Conservation (phyloP, 176 grass and related monocot species). For the Zoysia japonica region DNA sequence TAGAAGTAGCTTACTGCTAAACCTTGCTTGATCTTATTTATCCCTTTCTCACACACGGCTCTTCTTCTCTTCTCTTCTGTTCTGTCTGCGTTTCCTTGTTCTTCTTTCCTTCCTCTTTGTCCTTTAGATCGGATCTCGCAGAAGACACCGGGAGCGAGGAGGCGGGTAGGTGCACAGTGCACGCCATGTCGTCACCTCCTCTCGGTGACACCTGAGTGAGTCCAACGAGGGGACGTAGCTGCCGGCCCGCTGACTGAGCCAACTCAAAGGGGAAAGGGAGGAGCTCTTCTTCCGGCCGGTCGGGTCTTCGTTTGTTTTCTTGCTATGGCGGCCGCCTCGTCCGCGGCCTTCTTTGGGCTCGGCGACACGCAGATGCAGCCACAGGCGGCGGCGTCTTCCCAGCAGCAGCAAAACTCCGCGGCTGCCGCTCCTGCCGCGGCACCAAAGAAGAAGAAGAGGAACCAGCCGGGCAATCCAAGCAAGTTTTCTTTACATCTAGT, state of each 20-base stretch:
- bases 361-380: slow-evolving; percentile 57
- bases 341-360: slow-evolving; percentile 73
- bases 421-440: slow-evolving; percentile 35
- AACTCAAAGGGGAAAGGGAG: neutral
- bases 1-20: neutral
- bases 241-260: neutral
- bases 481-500: slow-evolving; percentile 37
- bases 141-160: slow-evolving; percentile 31
- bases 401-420: slow-evolving; percentile 18
- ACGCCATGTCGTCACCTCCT: slow-evolving; percentile 36
- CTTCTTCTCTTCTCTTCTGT: neutral
- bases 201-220: slow-evolving; percentile 48
- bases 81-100: neutral
- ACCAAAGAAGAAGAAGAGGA: slow-evolving; percentile 84
- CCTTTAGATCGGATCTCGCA: slow-evolving; percentile 37
- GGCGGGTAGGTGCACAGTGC: slow-evolving; percentile 18
- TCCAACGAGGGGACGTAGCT: slow-evolving; percentile 2
- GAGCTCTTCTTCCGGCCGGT: neutral
- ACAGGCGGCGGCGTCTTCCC: neutral
- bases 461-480: slow-evolving; percentile 92
- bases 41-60: slow-evolving; percentile 34
- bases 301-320: slow-evolving; percentile 32
- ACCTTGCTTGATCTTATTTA: slow-evolving; percentile 31
- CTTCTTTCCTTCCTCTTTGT: slow-evolving; percentile 32
- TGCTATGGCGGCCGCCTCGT: slow-evolving; percentile 64